phyloP scores from a whole-genome alignment of 2,329 filamentous ascomycete species.

The Metarhizium album region DNA sequence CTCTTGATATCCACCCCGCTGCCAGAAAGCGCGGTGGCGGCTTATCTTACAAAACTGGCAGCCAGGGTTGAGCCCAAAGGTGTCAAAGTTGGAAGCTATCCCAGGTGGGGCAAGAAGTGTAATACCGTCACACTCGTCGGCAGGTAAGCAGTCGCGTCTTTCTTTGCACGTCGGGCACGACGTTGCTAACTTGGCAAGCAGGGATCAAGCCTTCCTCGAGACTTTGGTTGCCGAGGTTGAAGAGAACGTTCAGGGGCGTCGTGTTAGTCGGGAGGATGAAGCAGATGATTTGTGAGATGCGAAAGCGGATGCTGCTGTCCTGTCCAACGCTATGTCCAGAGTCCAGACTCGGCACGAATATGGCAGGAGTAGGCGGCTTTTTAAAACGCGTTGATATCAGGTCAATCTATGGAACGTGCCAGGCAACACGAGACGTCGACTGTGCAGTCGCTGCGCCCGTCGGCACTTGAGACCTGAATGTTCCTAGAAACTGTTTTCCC shows the following conservation, averaged over 20 bases:
- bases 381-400: no score
- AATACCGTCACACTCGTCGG: constrained; percentile 88
- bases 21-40: constrained; percentile 75
- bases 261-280: constrained; percentile 61
- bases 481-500: no score
- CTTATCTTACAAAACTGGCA: constrained; percentile 71
- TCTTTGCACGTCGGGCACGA: neutral
- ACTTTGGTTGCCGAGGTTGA: constrained; percentile 69
- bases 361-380: no score
- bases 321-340: no score
- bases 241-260: constrained; percentile 60
- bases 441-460: no score
- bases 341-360: no score
- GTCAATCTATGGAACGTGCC: no score
- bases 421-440: no score
- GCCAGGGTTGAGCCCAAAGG: constrained; percentile 61
- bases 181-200: constrained; percentile 18
- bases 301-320: no score
- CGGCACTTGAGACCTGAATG: no score
- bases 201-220: constrained; percentile 68
- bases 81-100: constrained; percentile 92
- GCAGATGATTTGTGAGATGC: constrained; percentile 35
- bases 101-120: constrained; percentile 73
- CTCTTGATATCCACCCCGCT: constrained; percentile 80
- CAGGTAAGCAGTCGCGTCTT: constrained; percentile 23